Conservation (phyloP, 768 basidiomycete species). For the Termitomyces sp. region DNA sequence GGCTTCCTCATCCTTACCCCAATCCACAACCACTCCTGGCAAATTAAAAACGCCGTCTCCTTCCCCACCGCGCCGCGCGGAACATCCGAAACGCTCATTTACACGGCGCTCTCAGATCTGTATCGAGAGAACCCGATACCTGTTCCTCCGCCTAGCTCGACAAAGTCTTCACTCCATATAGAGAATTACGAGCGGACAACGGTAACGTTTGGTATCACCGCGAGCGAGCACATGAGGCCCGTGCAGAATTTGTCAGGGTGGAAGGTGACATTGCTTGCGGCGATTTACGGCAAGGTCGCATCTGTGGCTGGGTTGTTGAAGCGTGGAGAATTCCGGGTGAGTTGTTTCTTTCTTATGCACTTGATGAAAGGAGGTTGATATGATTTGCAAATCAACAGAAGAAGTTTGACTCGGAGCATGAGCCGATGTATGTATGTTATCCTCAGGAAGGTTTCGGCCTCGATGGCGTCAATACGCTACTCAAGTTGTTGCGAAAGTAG, state of each 20-base stretch:
- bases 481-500: slow-evolving; percentile 34
- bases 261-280: not conserved
- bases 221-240: not conserved
- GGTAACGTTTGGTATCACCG: not conserved
- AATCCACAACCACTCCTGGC: not conserved
- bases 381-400: slow-evolving; percentile 18
- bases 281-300: not conserved
- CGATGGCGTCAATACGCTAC: slow-evolving; percentile 36
- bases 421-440: slow-evolving; percentile 47
- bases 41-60: not conserved
- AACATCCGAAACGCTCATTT: not conserved
- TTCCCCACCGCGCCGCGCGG: not conserved
- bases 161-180: not conserved
- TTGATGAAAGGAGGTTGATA: not conserved
- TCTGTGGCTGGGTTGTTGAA: not conserved
- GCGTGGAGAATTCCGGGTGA: not conserved
- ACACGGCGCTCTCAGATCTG: not conserved
- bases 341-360: not conserved
- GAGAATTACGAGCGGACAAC: not conserved
- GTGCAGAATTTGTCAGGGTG: not conserved
- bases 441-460: slow-evolving; percentile 42
- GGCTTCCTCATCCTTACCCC: not conserved
- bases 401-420: slow-evolving; percentile 38
- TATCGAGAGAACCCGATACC: not conserved
- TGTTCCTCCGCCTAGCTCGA: not conserved